A percentile compares a stretch with the other conserved stretches of the same genome.
These are phyloP conservation scores for Talaromyces sp. DNA, from an alignment of 2,329 filamentous ascomycete genomes.

Conservation along the genomic window DNA sequence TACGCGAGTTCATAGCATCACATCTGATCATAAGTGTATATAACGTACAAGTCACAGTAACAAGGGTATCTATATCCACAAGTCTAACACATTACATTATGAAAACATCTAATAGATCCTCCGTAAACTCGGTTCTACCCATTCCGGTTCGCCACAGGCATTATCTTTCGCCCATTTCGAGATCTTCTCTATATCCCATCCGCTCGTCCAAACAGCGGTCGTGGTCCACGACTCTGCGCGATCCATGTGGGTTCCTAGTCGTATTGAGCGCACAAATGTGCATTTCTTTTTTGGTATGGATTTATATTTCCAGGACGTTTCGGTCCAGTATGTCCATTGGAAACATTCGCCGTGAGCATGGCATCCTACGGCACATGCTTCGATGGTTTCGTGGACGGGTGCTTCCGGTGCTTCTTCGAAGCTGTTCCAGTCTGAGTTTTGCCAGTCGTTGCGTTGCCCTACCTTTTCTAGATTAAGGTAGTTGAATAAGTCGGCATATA, in stretches of 20 bases:
- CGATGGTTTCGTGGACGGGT: slow-evolving; percentile 30
- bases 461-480: slow-evolving; percentile 29
- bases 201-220: slow-evolving; percentile 25
- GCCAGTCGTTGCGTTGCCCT: slow-evolving; percentile 32
- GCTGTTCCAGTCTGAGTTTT: slow-evolving; percentile 38
- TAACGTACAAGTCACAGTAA: not conserved
- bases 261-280: slow-evolving; percentile 27
- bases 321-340: slow-evolving; percentile 28
- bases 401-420: slow-evolving; percentile 29
- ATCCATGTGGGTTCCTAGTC: slow-evolving; percentile 25
- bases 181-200: slow-evolving; percentile 33
- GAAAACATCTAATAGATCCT: slow-evolving; percentile 27
- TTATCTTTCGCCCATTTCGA: slow-evolving; percentile 24
- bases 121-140: slow-evolving; percentile 30
- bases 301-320: slow-evolving; percentile 8
- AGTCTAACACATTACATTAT: not conserved
- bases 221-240: slow-evolving; percentile 12
- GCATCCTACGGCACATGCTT: slow-evolving; percentile 31
- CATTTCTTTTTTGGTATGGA: slow-evolving; percentile 23
- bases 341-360: slow-evolving; percentile 28
- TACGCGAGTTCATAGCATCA: not conserved
- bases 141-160: slow-evolving; percentile 25
- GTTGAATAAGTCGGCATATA: slow-evolving; percentile 33
- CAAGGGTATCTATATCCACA: not conserved
- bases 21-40: no score